Conservation (phyloP, 2,329 filamentous ascomycete genomes). For the Aureobasidium sp. region DNA sequence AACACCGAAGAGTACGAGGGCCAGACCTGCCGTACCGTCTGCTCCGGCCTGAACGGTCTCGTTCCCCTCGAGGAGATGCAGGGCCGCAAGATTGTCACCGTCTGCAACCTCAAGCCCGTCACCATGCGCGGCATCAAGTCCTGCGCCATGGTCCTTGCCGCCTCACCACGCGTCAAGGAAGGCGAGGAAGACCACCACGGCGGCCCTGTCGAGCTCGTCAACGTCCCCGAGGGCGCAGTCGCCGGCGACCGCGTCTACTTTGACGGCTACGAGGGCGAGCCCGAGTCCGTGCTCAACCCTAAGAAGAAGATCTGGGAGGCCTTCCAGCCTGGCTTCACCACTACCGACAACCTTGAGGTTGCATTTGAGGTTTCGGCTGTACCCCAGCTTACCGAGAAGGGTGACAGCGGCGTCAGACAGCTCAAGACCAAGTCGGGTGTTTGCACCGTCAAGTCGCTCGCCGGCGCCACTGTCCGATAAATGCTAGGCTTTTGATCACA, state of each 20-base stretch:
- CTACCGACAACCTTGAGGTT: slow-evolving; percentile 69
- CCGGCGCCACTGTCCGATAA: slow-evolving; percentile 74
- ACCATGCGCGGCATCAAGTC: slow-evolving; percentile 91
- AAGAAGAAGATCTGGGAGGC: slow-evolving; percentile 99
- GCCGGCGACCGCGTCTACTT: slow-evolving; percentile 88
- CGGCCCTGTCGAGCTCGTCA: slow-evolving; percentile 85
- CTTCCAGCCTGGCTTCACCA: slow-evolving; percentile 93
- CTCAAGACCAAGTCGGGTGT: slow-evolving; percentile 72
- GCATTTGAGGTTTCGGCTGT: slow-evolving; percentile 75
- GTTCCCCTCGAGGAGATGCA: slow-evolving; percentile 95
- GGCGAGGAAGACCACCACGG: slow-evolving; percentile 80
- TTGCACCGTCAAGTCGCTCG: slow-evolving; percentile 75
- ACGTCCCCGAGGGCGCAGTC: slow-evolving; percentile 65
- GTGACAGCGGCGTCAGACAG: slow-evolving; percentile 46
- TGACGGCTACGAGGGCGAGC: slow-evolving; percentile 87
- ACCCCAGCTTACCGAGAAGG: slow-evolving; percentile 60
- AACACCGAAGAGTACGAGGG: slow-evolving; percentile 89
- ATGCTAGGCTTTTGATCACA: not conserved
- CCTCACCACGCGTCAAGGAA: slow-evolving; percentile 72
- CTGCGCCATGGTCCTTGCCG: slow-evolving; percentile 86
- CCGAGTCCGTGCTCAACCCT: slow-evolving; percentile 87
- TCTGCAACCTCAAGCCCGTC: slow-evolving; percentile 97
- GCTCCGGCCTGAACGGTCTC: slow-evolving; percentile 90
- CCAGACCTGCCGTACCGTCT: slow-evolving; percentile 87
- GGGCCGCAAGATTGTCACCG: slow-evolving; percentile 84